Base-by-base conservation (phyloP, 176 grass and related monocot genomes). In the Oryza meridionalis region DNA sequence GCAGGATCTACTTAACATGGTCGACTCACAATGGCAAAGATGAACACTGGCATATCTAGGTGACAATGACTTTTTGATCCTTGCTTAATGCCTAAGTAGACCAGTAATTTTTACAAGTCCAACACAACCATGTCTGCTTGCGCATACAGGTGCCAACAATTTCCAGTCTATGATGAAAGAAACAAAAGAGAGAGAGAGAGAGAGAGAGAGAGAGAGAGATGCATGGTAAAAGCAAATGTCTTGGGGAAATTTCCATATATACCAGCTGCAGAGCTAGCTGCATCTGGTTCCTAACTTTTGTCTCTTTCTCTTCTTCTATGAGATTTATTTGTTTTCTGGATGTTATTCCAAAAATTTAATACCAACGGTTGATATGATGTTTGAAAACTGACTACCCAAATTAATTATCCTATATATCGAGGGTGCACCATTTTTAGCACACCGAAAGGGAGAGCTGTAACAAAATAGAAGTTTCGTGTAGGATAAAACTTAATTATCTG, bases 81-180 rank as follows among this genome's bases (percentile, higher is more conserved):
- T 72, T 21, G 67, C 80, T 82, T 29, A 4, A 63, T 59, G 32
- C 72, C 72, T n/a, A 33, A 46, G 26, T n/a, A 33, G 45, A 21
- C 9, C 27, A 33, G 33, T 11, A 26, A 1, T 53, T 53, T 53
- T 32, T 53, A 75, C 47, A 24, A 73, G 51, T 82, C 69, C 37
- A 63, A 82, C 17, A 29, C 74, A 25, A 61, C 32, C 73, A n/a
- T 14, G 50, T 59, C 27, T 76, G 44, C 4, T 55, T 55, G 15
- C 27, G 26, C 72, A 53, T 19, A 22, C 65, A 17, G 64, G 19
- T 58, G 19, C 53, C 53, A 58, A 58, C 19, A 58, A 26, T 24
- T 69, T 69, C 65, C 50, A 6, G 44, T 3, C 11, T 55, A 15
- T 5, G 4, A 31, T 16, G 65, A 50, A 80, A 51, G 65, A 53